Evolutionary conservation across 768 basidiomycete species (phyloP).

Genomic region (Termitomyces sp.): DNA sequence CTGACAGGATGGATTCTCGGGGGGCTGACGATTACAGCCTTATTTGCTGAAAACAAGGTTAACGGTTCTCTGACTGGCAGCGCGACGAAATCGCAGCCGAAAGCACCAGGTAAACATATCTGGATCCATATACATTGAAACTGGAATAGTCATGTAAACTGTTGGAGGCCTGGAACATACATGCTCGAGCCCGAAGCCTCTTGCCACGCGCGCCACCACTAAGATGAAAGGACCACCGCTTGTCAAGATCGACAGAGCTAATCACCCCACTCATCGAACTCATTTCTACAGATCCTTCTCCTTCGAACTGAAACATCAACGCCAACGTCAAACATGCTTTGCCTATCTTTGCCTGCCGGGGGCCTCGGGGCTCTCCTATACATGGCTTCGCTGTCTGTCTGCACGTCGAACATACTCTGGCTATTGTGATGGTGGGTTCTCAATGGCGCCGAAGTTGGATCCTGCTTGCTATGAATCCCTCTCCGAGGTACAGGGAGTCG

Average conservation of each 20-base stretch:
- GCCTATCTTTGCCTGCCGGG: not conserved
- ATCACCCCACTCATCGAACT: not conserved
- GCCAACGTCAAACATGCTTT: conserved; percentile 1
- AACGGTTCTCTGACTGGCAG: not conserved
- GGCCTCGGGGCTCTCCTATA: not conserved
- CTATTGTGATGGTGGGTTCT: not conserved
- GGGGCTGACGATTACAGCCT: too few relatives aligned
- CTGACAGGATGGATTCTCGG: not conserved
- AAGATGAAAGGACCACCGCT: not conserved
- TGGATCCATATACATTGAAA: not conserved
- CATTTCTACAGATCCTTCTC: not conserved
- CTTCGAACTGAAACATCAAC: not conserved
- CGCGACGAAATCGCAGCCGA: too few relatives aligned
- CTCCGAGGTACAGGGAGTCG: not conserved
- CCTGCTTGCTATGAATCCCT: not conserved
- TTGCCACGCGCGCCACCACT: not conserved
- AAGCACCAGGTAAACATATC: not conserved
- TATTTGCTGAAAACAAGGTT: not conserved
- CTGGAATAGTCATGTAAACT: not conserved
- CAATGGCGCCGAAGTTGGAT: not conserved
- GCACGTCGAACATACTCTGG: conserved; percentile 1
- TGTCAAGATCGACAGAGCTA: conserved; percentile 2
- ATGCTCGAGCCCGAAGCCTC: not conserved
- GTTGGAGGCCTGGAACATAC: not conserved
- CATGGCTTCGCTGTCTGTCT: not conserved